Percentiles rank a stretch among this genome's conserved stretches.
These are phyloP conservation scores for Gynostemma pentaphyllum DNA, from an alignment of 306 rosid species.

Conservation along the genomic window DNA sequence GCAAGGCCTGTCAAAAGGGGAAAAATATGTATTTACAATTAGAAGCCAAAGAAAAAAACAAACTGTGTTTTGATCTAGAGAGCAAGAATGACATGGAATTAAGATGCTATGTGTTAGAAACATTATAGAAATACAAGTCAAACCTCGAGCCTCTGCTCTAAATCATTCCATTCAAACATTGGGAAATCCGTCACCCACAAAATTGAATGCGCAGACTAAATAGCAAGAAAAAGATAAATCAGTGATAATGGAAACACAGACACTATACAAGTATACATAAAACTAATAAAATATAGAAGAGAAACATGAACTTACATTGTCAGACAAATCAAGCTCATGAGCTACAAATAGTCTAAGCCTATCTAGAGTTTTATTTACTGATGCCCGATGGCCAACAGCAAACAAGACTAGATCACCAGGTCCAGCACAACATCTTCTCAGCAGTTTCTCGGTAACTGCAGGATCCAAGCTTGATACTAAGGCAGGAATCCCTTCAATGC, in stretches of 20 bases:
- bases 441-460: conserved; percentile 31
- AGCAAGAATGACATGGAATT: not conserved
- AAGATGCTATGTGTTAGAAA: not conserved
- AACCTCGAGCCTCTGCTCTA: conserved; percentile 90
- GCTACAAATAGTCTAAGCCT: conserved; percentile 69
- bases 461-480: conserved; percentile 64
- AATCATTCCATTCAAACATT: conserved; percentile 96
- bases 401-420: conserved; percentile 68
- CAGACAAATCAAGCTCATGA: conserved; percentile 58
- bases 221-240: conserved; percentile 13
- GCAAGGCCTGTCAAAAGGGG: conserved; percentile 69
- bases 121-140: conserved; percentile 11
- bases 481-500: conserved; percentile 75
- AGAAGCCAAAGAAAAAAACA: not conserved
- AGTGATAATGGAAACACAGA: conserved; percentile 5
- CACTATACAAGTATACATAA: too few relatives aligned
- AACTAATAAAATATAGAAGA: not conserved
- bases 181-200: conserved; percentile 96
- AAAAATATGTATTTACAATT: not conserved
- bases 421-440: conserved; percentile 48
- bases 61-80: not conserved
- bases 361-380: conserved; percentile 71
- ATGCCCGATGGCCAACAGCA: conserved; percentile 55
- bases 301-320: conserved; percentile 48
- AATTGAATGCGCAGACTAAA: conserved; percentile 74